A percentile compares a stretch with the other conserved stretches of the same genome.
Conservation (phyloP, 306 rosid species). For the Prunus davidiana region DNA sequence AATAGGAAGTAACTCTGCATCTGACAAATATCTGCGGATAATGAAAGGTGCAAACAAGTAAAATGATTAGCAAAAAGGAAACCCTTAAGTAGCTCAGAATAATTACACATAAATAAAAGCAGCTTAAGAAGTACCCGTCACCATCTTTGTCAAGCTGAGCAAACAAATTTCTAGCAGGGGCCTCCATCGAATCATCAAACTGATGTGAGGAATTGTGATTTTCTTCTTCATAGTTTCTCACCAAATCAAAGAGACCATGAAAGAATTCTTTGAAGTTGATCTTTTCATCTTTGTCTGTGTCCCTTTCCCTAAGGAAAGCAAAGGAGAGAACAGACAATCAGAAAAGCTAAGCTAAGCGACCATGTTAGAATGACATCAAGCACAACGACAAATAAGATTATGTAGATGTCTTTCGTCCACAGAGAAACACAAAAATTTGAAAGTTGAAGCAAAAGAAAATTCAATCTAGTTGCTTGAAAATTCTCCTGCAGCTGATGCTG, state of each 20-base stretch:
- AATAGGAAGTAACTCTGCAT: slow-evolving; percentile 67
- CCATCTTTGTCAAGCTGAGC: slow-evolving; percentile 83
- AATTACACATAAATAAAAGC: slow-evolving; percentile 12
- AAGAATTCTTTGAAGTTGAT: slow-evolving; percentile 89
- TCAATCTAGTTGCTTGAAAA: not conserved
- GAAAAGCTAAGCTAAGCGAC: not conserved
- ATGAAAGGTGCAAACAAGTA: slow-evolving; percentile 20
- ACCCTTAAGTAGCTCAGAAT: slow-evolving; percentile 9
- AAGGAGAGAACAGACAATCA: slow-evolving; percentile 27
- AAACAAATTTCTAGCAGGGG: slow-evolving; percentile 77
- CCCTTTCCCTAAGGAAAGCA: slow-evolving; percentile 66
- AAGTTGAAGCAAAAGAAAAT: not conserved
- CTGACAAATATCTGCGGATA: slow-evolving; percentile 62
- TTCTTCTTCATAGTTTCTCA: slow-evolving; percentile 83
- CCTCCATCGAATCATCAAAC: slow-evolving; percentile 57
- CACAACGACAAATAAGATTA: not conserved
- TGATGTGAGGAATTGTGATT: slow-evolving; percentile 58
- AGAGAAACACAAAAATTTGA: not conserved
- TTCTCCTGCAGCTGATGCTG: not conserved
- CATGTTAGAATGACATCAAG: not conserved
- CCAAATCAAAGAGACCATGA: slow-evolving; percentile 97
- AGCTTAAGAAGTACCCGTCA: slow-evolving; percentile 60
- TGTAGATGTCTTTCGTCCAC: not conserved
- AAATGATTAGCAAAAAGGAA: slow-evolving; percentile 23
- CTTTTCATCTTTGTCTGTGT: slow-evolving; percentile 85